phyloP scores from a whole-genome alignment of 2,329 filamentous ascomycete genomes.

The Thermothelomyces thermophilus region DNA sequence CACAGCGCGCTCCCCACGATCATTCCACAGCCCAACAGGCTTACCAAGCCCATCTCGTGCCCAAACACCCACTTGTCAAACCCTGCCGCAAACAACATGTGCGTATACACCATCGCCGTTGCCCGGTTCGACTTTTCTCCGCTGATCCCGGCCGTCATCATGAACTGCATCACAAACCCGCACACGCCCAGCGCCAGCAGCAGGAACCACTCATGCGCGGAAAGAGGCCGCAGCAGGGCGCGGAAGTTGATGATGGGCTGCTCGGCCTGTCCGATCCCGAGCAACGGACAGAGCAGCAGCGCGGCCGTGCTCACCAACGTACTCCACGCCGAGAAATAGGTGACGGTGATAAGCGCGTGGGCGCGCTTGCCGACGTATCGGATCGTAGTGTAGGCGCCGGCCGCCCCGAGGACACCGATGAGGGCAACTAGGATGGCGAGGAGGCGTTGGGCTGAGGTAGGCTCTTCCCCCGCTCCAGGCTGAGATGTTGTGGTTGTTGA shows the following conservation, averaged over 20 bases:
- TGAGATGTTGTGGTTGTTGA: neutral
- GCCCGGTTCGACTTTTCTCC: conserved; percentile 60
- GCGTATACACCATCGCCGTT: conserved; percentile 52
- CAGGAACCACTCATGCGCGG: conserved; percentile 55
- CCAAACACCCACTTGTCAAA: conserved; percentile 50
- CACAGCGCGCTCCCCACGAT: conserved; percentile 49
- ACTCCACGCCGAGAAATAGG: conserved; percentile 70
- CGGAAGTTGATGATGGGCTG: conserved; percentile 38
- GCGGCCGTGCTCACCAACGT: conserved; percentile 59
- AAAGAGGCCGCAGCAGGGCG: conserved; percentile 29
- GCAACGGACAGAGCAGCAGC: conserved; percentile 46
- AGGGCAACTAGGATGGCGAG: conserved; percentile 65
- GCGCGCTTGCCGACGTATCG: conserved; percentile 73
- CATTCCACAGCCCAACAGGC: conserved; percentile 44
- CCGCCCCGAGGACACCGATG: conserved; percentile 69
- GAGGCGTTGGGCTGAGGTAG: conserved; percentile 59
- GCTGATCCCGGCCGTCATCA: conserved; percentile 70
- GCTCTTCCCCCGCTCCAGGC: conserved; percentile 29
- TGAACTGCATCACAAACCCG: conserved; percentile 79
- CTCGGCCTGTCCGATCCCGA: conserved; percentile 35
- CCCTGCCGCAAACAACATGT: conserved; percentile 49
- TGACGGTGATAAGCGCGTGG: conserved; percentile 78
- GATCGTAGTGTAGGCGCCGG: conserved; percentile 67
- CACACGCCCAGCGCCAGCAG: conserved; percentile 62
- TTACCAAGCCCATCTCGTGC: conserved; percentile 43